Base-by-base conservation (phyloP, 1,284 basidiomycete species). In the Irpex sp. region DNA sequence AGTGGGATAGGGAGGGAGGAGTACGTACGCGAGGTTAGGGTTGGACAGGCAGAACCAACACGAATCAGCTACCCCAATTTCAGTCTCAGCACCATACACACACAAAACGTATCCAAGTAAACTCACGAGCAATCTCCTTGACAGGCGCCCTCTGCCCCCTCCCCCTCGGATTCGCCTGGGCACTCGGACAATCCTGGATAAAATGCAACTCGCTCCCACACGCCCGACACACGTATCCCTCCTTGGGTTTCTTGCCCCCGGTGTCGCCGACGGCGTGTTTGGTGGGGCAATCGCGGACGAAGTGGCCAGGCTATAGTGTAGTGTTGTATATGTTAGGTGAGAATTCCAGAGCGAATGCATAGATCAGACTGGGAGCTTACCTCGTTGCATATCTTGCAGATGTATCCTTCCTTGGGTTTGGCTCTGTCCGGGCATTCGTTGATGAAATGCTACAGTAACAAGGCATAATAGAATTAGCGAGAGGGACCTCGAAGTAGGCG, bases 1-100 rank as follows among this genome's bases (percentile, higher is more conserved):
- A n/a, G 31, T 60, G 13, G n/a, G 33, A 5, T 33, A 3, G 60
- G 46, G 9, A 36, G n/a, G 36, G 7, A 55, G 58, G 36, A 37
- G 36, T 9, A 54, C 88, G 66, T 72, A 92, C 90, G 91, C 88
- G 36, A 95, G 81, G 69, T 87, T 90, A 1, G 95, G 95, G 72
- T 97, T 97, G 57, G 93, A 95, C 61, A 98, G 73, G 74, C 95
- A 98, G 80, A 97, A 97, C 95, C 95, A 97, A 75, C 95, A 96
- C 77, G 94, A 90, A 64, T 90, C 89, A 66, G 93, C 92, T 93
- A 68, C n/a, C n/a, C 49, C 1, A 15, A 61, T 7, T 37, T 61
- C 11, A 62, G 55, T n/a, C 36, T 26, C 54, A 11, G 19, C 37
- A 8, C 33, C 7, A 9, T 26, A 11, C 15, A 36, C 9, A 15